Conservation (phyloP, 225 moss, liverwort and hornwort genomes). For the Bryoerythrophyllum caledonicum region DNA sequence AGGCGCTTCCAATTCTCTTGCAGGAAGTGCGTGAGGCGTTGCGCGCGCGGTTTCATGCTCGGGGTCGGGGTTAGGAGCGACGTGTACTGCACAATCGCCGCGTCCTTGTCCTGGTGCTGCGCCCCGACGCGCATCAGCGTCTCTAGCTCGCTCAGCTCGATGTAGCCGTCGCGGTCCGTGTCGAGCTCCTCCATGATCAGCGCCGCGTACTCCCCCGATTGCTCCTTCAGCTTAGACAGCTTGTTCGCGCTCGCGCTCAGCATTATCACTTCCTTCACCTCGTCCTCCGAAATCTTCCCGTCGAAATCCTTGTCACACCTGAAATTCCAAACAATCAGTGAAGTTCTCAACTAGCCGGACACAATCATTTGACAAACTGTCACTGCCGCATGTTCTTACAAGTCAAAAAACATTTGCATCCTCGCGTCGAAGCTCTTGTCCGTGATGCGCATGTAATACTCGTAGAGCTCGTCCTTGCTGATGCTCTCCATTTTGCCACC, state of each 20-base stretch:
- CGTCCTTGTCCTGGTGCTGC: conserved; percentile 37
- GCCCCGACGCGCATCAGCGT: conserved; percentile 60
- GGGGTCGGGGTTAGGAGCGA: conserved; percentile 44
- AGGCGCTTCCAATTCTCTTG: conserved; percentile 82
- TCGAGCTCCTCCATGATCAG: conserved; percentile 99
- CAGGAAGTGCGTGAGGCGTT: conserved; percentile 44
- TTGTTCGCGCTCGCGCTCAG: conserved; percentile 95
- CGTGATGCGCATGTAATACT: conserved; percentile 78
- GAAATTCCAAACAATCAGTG: conserved; percentile 2
- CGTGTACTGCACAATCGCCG: conserved; percentile 59
- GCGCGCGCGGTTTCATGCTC: conserved; percentile 7
- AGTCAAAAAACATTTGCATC: conserved; percentile 92
- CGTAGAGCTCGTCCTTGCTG: conserved; percentile 71
- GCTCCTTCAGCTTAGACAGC: conserved; percentile 77
- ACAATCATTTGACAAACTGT: background rate
- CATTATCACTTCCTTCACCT: conserved; percentile 97
- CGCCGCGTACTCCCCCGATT: conserved; percentile 85
- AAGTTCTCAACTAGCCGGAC: too few species aligned
- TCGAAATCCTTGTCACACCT: conserved; percentile 94
- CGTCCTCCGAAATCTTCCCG: conserved; percentile 81
- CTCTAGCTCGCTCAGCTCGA: conserved; percentile 85
- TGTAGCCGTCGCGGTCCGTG: conserved; percentile 65
- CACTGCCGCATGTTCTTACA: conserved; percentile 31
- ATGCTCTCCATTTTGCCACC: conserved; percentile 47
- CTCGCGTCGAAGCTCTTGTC: conserved; percentile 83